These are phyloP conservation scores for Yarrowia hollandica DNA, from an alignment of 805 yeast genomes.

Conservation along the genomic window DNA sequence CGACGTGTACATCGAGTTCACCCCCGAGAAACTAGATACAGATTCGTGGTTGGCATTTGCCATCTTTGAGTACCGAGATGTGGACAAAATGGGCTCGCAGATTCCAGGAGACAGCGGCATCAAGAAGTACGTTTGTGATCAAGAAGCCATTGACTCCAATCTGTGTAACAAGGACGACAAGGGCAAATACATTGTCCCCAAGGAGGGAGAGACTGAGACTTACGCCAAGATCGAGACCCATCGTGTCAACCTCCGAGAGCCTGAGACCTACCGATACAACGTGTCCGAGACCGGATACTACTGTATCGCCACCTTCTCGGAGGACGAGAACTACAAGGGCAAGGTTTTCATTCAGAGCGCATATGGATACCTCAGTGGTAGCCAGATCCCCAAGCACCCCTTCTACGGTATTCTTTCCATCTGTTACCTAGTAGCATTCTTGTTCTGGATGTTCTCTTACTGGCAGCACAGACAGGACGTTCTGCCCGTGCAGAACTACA, in stretches of 20 bases:
- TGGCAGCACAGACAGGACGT: conserved; percentile 83
- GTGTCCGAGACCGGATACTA: conserved; percentile 83
- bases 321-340: conserved; percentile 54
- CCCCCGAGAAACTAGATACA: conserved; percentile 36
- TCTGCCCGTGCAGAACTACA: conserved; percentile 84
- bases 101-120: conserved; percentile 30
- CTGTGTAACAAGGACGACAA: conserved; percentile 56
- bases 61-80: conserved; percentile 81
- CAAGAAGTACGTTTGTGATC: conserved; percentile 71
- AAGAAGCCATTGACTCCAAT: conserved; percentile 54
- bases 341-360: conserved; percentile 86
- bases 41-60: conserved; percentile 60
- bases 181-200: conserved; percentile 62
- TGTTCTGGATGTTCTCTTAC: conserved; percentile 82
- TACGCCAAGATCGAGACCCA: conserved; percentile 59
- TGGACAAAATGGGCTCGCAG: conserved; percentile 60
- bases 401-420: conserved; percentile 84
- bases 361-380: conserved; percentile 83
- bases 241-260: conserved; percentile 57
- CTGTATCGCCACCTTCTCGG: conserved; percentile 68
- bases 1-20: conserved; percentile 59
- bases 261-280: conserved; percentile 60
- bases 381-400: conserved; percentile 88
- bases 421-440: conserved; percentile 75
- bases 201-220: conserved; percentile 46